Conservation (phyloP, 2,329 filamentous ascomycete genomes). For the Trichoderma aggressivum region DNA sequence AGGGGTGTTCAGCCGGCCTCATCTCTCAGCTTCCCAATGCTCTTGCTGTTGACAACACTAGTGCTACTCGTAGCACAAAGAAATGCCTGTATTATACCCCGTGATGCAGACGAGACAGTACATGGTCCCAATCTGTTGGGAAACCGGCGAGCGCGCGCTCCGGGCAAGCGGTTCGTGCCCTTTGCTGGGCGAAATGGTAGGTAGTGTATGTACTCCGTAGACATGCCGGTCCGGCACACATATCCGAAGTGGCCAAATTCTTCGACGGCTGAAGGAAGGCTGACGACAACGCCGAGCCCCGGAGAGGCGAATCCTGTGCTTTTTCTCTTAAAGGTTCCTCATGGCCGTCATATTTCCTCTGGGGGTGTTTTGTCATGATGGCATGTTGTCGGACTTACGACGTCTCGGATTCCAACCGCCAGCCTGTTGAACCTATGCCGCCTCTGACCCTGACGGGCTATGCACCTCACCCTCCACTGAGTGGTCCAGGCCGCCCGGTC, state of each 20-base stretch:
- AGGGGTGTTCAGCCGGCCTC: background rate
- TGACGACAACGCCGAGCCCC: slow-evolving; percentile 17
- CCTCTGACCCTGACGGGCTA: background rate
- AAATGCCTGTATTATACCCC: background rate
- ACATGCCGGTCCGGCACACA: background rate
- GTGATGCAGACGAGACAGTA: background rate
- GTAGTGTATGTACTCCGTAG: no score
- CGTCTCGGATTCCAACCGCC: background rate
- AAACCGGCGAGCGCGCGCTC: background rate
- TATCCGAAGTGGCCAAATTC: slow-evolving; percentile 17
- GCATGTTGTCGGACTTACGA: background rate
- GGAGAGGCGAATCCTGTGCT: background rate
- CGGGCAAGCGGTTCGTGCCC: background rate
- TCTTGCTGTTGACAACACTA: background rate
- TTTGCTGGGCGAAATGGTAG: background rate
- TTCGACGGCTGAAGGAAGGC: background rate
- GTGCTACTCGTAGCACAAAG: background rate
- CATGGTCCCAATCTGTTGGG: slow-evolving; percentile 16
- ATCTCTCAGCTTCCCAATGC: background rate
- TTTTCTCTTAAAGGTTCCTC: background rate
- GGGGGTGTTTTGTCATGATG: background rate
- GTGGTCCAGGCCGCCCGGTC: slow-evolving; percentile 10
- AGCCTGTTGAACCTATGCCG: background rate
- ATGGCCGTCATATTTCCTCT: background rate
- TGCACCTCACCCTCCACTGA: background rate